Base-by-base conservation (phyloP, 371 early-diverging fungal species). In the Coemansia sp. region DNA sequence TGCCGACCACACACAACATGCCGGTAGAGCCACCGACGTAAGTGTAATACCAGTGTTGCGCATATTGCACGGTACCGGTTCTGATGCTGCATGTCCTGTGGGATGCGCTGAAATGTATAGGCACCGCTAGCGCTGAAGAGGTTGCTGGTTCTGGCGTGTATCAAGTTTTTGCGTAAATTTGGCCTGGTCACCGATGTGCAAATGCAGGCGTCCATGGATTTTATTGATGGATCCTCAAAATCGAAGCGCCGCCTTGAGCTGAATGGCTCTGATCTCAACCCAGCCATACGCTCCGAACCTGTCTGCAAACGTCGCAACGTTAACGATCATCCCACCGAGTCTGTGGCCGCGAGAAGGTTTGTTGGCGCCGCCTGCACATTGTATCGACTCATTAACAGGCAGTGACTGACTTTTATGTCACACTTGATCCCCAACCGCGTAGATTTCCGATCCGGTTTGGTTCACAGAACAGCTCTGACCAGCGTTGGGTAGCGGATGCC, bases 101-200 rank as follows among this genome's bases (percentile, higher is more conserved):
- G 20, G 20, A 20, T 20, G 20, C 20, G 20, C 20, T 20, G 20
- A 20, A 20, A 14, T 34, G n/a, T 35, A 30, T 35, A 35, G 35
- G 35, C 34, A 14, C 13, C 16, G 8, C 16, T 14, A 9, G 36
- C 34, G 30, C 38, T 40, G 11, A 52, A 30, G 7, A 52, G 53
- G 10, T 43, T 60, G 31, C 20, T 60, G 32, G 51, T 16, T 5
- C 36, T 70, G 31, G 70, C 66, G 1, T 74, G 75, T 10, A 52
- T 74, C 16, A 74, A 70, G 40, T 70, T 74, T 55, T 57, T 74
- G 10, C 70, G 70, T 16, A 61, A 62, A 41, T 57, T 62, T 16
- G 55, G 55, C 9, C 26, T 62, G 56, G 50, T 65, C 6, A 55
- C 62, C 11, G 74, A 73, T 30, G 13, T 40, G 5, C 70, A 70